Percentiles rank a stretch among this genome's conserved stretches.
phyloP scores from a whole-genome alignment of 2,329 filamentous ascomycete species.

The Verticillium zaregamsianum region DNA sequence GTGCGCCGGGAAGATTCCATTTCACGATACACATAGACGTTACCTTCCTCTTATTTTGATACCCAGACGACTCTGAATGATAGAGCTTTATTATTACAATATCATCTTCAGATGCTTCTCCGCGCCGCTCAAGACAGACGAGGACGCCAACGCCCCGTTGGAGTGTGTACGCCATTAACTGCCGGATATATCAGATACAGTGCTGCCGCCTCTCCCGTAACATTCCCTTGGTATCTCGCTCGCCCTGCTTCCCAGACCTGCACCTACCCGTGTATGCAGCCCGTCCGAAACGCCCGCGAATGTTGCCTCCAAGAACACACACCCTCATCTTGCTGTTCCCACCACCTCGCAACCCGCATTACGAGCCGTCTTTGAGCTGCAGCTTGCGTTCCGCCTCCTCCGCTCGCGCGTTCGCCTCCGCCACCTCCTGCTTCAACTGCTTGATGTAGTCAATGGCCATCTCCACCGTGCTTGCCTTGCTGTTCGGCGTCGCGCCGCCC shows the following conservation, averaged over 20 bases:
- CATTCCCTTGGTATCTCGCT: not conserved
- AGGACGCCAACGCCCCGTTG: not conserved
- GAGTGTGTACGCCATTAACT: not conserved
- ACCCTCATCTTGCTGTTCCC: not conserved
- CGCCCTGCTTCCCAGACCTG: not conserved
- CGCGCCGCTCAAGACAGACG: not conserved
- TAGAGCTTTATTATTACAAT: not conserved
- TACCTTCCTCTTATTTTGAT: not conserved
- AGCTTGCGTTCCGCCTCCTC: conserved; percentile 62
- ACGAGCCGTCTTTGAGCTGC: conserved; percentile 7
- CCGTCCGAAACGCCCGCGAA: not conserved
- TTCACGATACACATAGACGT: not conserved
- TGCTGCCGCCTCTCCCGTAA: not conserved
- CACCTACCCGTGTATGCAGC: not conserved
- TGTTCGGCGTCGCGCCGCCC: conserved; percentile 58
- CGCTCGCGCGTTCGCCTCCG: conserved; percentile 59
- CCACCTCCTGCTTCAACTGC: conserved; percentile 69
- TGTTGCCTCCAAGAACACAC: not conserved
- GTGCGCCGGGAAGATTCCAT: not conserved
- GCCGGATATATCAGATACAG: not conserved
- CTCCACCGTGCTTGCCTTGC: conserved; percentile 97
- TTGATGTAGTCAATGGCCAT: conserved; percentile 95
- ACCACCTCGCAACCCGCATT: not conserved
- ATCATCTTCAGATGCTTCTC: not conserved
- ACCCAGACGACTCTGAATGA: not conserved